Evolutionary conservation across 2,329 filamentous ascomycete species (phyloP), one percentile per base, ranked within the genome.

Genomic region (Penicillium sp.): DNA sequence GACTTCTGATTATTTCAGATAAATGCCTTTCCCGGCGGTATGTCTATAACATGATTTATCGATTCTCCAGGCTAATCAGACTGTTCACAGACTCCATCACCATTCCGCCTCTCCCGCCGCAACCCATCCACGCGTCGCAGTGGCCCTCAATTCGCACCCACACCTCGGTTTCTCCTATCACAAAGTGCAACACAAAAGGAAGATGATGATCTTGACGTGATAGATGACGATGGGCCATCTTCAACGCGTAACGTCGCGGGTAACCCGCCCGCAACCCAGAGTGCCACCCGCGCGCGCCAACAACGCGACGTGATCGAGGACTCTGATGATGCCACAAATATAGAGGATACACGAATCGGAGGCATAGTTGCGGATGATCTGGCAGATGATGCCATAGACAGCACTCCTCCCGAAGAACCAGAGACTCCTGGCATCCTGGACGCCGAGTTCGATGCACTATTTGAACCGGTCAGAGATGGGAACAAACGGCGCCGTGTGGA

Each of bases 401-500:
- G 62, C 29, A 65, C 63, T 48, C 57, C 64, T 2, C 61, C 63
- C 2, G 33, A 53, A 3, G 50, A 57, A 7, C 43, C 51, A 9
- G 58, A 52, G 15, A 55, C 57, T 6, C 37, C 51, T 1, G 54
- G 55, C 1, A 50, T 62, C 6, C 21, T 69, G 5, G 66, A 70
- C 47, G 54, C 62, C 3, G 68, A 70, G 23, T 66, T 70, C 21
- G 70, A 77, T 37, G 66, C 63, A 13, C 63, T 73, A 2, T 75
- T 75, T 55, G 63, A 66, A 2, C 51, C 67, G 2, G 61, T 63
- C n/a, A 57, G 61, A 23, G 61, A 66, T 41, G 59, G 66, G 13
- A 61, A 64, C 21, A 77, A 77, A 64, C 67, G 73, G 41, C 70
- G 70, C 17, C 73, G 73, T 17, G 58, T 72, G 60, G 61, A 37